Evolutionary conservation across 2,329 filamentous ascomycete genomes (phyloP).

Genomic region (Trichoderma harzianum): DNA sequence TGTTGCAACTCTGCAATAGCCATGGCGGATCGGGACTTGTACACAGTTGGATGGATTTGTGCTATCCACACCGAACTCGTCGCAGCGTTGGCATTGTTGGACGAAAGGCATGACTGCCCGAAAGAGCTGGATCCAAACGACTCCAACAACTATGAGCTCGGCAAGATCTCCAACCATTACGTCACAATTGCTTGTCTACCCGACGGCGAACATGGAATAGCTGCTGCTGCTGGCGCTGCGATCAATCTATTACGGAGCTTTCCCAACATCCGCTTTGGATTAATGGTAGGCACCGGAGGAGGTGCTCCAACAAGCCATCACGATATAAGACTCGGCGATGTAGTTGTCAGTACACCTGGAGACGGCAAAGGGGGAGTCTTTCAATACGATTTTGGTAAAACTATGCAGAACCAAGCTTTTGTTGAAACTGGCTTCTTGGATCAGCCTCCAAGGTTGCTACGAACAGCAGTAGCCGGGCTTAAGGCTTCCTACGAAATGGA

Average conservation of each 20-base stretch:
- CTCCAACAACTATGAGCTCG: background rate
- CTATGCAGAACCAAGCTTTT: background rate
- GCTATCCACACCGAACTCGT: background rate
- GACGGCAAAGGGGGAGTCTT: background rate
- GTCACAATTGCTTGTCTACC: background rate
- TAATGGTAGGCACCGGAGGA: background rate
- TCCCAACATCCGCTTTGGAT: background rate
- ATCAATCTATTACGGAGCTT: background rate
- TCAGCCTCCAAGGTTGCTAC: background rate
- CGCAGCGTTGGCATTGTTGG: background rate
- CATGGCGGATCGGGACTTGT: background rate
- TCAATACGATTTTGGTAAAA: background rate
- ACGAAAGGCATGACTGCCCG: background rate
- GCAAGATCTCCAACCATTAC: background rate
- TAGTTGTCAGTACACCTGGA: background rate
- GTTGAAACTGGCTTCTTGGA: background rate
- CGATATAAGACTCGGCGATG: background rate
- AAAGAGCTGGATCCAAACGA: background rate
- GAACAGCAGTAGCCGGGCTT: background rate
- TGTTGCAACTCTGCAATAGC: background rate
- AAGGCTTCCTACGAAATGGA: rapidly evolving
- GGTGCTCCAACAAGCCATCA: background rate
- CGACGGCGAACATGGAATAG: background rate
- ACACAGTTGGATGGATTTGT: background rate
- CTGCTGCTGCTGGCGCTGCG: background rate